Evolutionary conservation across 257 asterid genomes (phyloP), one percentile per base, ranked within the genome.

Genomic region (Coffea canephora): DNA sequence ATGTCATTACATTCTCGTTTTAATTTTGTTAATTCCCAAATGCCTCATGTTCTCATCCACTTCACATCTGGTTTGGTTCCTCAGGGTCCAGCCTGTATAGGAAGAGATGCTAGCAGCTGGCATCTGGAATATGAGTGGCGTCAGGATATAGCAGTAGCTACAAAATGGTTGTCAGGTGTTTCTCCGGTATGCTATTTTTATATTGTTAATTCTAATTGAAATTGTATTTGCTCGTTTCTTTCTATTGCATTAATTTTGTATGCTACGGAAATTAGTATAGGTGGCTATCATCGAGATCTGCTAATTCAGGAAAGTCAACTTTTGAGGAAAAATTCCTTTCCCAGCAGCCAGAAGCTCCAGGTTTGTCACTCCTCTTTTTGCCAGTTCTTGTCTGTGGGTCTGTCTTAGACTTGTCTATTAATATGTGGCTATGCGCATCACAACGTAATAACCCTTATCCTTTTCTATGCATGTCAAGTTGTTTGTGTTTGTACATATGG

Each of bases 161-260:
- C 99, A 8, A 96, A 96, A 88, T 96, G 99, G 99, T 86, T 96
- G 69, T 94, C 99, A 9, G 99, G 99, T 82, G 94, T 90, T 80
- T 94, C 99, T 87, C 97, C 98, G 68, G 99, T 96, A 92, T 85
- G 97, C 84, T 76, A 77, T 78, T 87, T 64, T 81, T 83, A 73
- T 48, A 61, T 77, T 62, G 76, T 82, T 43, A 16, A 73, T 64
- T 87, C 62, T 67, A 74, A 50, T 81, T 81, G 67, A 43, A 74
- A 65, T 14, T 43, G 36, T 41, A 21, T 45, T 6, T 54, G 50
- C 36, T 81, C 11, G 71, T 57, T 39, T 50, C 68, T 70, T 65
- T 68, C 67, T 80, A 79, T 71, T 81, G 43, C 78, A 74, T 85
- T 87, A 89, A 89, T 82, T 86, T 77, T 80, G 69, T 64, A 83